phyloP scores from a whole-genome alignment of 1,284 basidiomycete species.

The Golubevia pallescens region DNA sequence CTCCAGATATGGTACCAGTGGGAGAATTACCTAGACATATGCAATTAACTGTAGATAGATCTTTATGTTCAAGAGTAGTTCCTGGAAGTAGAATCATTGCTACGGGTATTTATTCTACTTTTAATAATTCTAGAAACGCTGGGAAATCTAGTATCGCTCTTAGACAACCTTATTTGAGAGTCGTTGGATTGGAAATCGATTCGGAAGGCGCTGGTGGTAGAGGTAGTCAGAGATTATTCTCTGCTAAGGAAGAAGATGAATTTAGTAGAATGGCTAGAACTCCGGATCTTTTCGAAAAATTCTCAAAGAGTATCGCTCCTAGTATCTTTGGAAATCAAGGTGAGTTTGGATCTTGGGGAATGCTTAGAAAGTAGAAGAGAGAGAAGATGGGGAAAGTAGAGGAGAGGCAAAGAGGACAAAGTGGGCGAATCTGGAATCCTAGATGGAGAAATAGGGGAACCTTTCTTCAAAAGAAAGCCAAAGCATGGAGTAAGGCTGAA shows the following conservation, averaged over 20 bases:
- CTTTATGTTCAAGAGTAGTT: slow-evolving; percentile 68
- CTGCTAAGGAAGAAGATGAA: slow-evolving; percentile 96
- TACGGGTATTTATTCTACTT: slow-evolving; percentile 96
- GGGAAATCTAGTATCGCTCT: slow-evolving; percentile 70
- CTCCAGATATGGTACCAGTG: slow-evolving; percentile 98
- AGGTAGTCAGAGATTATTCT: slow-evolving; percentile 75
- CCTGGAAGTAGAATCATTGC: slow-evolving; percentile 93
- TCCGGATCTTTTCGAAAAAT: slow-evolving; percentile 90
- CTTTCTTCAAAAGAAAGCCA: too few species aligned
- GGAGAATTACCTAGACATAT: slow-evolving; percentile 97
- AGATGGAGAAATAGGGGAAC: too few species aligned
- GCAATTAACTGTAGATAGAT: slow-evolving; percentile 82
- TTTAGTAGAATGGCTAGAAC: slow-evolving; percentile 87
- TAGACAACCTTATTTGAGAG: slow-evolving; percentile 90
- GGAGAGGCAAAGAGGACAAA: too few species aligned
- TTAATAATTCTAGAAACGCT: slow-evolving; percentile 81
- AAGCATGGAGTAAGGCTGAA: too few species aligned
- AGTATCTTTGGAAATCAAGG: slow-evolving; percentile 95
- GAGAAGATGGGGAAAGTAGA: too few species aligned
- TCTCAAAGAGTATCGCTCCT: slow-evolving; percentile 90
- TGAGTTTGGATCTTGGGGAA: slow-evolving; percentile 62
- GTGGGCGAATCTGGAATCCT: too few species aligned
- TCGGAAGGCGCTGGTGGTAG: slow-evolving; percentile 70
- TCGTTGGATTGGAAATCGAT: slow-evolving; percentile 90
- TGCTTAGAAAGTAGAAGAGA: too few species aligned